These are phyloP conservation scores for Jaltomata sinuosa DNA, from an alignment of 257 asterid genomes.

Conservation along the genomic window DNA sequence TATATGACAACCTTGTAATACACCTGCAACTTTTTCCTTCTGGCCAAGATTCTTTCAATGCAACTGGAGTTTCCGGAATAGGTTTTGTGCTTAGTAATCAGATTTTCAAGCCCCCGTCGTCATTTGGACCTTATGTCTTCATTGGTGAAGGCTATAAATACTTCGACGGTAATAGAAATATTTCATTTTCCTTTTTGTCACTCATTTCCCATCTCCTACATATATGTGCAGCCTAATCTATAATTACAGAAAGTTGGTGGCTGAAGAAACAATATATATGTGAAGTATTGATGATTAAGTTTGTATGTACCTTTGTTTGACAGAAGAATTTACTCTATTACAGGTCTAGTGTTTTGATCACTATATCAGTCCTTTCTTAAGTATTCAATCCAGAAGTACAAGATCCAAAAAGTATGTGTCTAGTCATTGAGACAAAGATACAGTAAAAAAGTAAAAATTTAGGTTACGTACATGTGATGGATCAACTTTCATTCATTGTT, in stretches of 20 bases:
- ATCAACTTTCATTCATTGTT: not conserved
- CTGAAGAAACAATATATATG: not conserved
- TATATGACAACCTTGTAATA: slow-evolving; percentile 33
- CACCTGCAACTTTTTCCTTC: slow-evolving; percentile 59
- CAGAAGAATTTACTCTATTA: not conserved
- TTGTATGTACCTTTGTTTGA: not conserved
- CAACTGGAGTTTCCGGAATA: slow-evolving; percentile 41
- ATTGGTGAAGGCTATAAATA: slow-evolving; percentile 25
- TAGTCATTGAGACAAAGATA: not conserved
- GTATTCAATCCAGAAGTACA: not conserved
- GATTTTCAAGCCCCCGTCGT: slow-evolving; percentile 56
- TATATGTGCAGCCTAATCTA: not conserved
- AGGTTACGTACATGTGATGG: not conserved
- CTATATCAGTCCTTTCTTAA: not conserved
- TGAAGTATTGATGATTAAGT: not conserved
- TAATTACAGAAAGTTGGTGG: not conserved
- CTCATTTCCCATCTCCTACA: not conserved
- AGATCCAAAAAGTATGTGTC: not conserved
- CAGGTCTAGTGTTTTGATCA: not conserved
- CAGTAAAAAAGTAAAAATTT: not conserved
- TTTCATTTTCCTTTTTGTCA: not conserved
- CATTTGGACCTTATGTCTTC: slow-evolving; percentile 65
- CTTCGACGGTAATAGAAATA: slow-evolving; percentile 33
- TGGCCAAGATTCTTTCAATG: slow-evolving; percentile 36
- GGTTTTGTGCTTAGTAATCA: slow-evolving; percentile 66